phyloP scores from a whole-genome alignment of 257 asterid species.

The Ilex asprella region DNA sequence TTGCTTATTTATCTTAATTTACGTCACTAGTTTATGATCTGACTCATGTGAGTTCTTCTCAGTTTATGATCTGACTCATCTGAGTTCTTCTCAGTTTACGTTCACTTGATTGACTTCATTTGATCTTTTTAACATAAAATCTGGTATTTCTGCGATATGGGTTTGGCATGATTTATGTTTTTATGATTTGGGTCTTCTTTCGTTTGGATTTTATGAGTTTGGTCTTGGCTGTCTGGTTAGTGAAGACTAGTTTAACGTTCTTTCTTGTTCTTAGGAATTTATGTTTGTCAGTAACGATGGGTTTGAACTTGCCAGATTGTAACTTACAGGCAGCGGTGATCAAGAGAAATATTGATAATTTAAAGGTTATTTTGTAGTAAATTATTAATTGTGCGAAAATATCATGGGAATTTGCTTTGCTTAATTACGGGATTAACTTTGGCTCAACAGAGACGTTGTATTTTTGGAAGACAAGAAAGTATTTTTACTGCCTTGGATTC shows the following conservation, averaged over 20 bases:
- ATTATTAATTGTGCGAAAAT: not conserved
- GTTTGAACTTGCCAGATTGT: not conserved
- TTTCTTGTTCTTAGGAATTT: not conserved
- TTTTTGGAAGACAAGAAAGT: not conserved
- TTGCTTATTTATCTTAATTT: not conserved
- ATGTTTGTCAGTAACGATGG: not conserved
- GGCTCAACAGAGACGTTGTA: not conserved
- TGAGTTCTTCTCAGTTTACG: not conserved
- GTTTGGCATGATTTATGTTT: not conserved
- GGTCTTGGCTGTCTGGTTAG: no score
- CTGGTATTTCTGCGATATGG: not conserved
- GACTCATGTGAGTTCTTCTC: not conserved
- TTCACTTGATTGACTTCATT: not conserved
- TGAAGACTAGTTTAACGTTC: no score
- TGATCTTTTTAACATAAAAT: not conserved
- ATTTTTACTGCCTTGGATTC: not conserved
- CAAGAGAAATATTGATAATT: no score
- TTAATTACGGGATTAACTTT: not conserved
- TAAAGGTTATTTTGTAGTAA: not conserved
- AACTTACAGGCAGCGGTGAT: not conserved
- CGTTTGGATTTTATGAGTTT: no score
- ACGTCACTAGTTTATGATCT: not conserved
- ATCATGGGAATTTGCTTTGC: no score
- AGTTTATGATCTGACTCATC: not conserved
- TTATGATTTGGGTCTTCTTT: not conserved